Conservation (phyloP, 495 filamentous ascomycete species). For the Penicillium parvum region DNA sequence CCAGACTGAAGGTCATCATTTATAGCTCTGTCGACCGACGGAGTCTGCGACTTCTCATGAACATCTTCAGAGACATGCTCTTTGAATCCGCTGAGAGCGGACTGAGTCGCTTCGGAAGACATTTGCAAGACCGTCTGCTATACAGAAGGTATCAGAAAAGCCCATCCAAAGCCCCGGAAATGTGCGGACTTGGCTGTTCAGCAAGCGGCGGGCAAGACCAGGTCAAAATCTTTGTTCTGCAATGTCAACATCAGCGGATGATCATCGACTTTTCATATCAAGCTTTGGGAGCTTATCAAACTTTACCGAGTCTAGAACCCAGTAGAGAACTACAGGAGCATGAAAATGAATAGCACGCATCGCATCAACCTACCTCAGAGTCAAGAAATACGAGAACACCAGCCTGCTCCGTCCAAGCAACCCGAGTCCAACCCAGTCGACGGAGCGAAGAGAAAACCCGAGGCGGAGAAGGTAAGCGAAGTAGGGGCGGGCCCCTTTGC, state of each 20-base stretch:
- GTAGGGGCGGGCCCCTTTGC: constrained; percentile 17
- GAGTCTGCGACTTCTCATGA: constrained; percentile 22
- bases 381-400: background rate
- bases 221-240: background rate
- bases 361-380: constrained; percentile 8
- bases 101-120: constrained; percentile 9
- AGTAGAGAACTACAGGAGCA: background rate
- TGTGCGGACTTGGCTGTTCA: too few relatives aligned
- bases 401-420: constrained; percentile 3
- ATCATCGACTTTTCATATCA: background rate
- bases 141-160: background rate
- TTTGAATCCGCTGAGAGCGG: constrained; percentile 16
- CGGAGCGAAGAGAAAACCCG: constrained; percentile 9
- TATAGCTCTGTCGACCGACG: constrained; percentile 3
- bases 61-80: constrained; percentile 16
- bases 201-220: background rate
- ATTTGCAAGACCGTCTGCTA: constrained; percentile 5
- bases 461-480: constrained; percentile 15
- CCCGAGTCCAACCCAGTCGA: background rate
- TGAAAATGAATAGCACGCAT: background rate
- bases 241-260: constrained; percentile 3
- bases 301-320: constrained; percentile 8
- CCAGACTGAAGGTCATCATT: constrained; percentile 26
- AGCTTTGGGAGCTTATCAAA: background rate
- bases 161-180: too few relatives aligned